These are phyloP conservation scores for Solanum lycopersicoides DNA, from an alignment of 257 asterid species.

Conservation along the genomic window DNA sequence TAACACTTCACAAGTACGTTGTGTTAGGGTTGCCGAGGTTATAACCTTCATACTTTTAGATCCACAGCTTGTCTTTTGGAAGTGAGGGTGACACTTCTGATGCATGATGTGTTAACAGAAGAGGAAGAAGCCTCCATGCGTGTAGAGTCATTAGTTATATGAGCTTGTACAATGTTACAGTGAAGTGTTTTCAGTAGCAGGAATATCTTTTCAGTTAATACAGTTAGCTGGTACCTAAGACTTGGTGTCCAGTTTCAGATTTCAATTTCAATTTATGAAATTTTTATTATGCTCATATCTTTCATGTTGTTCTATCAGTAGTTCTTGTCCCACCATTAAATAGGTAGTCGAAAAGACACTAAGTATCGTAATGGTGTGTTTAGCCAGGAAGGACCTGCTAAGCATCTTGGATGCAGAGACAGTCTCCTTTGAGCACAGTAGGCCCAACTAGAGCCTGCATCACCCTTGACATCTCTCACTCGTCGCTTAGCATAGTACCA, in stretches of 20 bases:
- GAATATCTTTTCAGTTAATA: background rate
- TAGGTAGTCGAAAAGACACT: background rate
- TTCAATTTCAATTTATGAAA: background rate
- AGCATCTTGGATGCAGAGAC: background rate
- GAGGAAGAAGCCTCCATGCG: no score
- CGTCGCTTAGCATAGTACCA: background rate
- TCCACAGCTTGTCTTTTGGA: background rate
- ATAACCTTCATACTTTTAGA: background rate
- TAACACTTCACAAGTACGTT: background rate
- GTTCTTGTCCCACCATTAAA: background rate
- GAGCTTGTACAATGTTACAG: background rate
- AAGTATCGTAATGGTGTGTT: background rate
- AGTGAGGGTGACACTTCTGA: background rate
- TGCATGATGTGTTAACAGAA: background rate
- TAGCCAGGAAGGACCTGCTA: background rate
- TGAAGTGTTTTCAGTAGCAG: background rate
- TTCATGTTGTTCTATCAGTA: background rate
- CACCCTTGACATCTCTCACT: background rate
- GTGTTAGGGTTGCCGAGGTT: background rate
- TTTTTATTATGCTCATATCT: background rate
- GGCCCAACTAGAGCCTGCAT: background rate
- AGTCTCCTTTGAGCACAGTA: background rate
- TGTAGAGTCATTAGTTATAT: background rate
- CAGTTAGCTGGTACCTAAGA: background rate
- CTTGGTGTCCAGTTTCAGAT: background rate